phyloP scores from a whole-genome alignment of 441 rosid species.

The Adansonia gregorii region DNA sequence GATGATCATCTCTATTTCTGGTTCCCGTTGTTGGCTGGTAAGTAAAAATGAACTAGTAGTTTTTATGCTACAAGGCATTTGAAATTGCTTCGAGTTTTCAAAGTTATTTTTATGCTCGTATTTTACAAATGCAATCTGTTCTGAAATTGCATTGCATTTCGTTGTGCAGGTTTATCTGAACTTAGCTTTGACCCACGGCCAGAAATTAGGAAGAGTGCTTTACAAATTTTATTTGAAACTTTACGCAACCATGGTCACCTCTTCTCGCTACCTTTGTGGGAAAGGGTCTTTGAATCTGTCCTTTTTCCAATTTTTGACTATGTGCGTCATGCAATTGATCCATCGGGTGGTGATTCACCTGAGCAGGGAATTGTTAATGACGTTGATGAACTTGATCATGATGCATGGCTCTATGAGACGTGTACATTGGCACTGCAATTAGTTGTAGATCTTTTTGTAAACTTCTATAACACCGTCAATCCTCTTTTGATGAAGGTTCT shows the following conservation, averaged over 20 bases:
- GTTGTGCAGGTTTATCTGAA: slow-evolving; percentile 88
- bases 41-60: slow-evolving; percentile 33
- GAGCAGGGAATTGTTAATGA: slow-evolving; percentile 68
- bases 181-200: slow-evolving; percentile 99
- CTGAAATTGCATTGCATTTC: slow-evolving; percentile 18
- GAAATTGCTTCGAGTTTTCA: slow-evolving; percentile 18
- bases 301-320: slow-evolving; percentile 98
- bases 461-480: slow-evolving; percentile 87
- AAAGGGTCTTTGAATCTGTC: slow-evolving; percentile 89
- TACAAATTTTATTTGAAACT: slow-evolving; percentile 90
- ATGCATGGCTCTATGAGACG: slow-evolving; percentile 99
- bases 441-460: slow-evolving; percentile 99
- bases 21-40: slow-evolving; percentile 99
- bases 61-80: slow-evolving; percentile 6
- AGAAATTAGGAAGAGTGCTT: slow-evolving; percentile 97
- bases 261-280: slow-evolving; percentile 91
- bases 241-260: slow-evolving; percentile 97
- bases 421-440: slow-evolving; percentile 98
- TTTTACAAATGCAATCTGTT: slow-evolving; percentile 22
- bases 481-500: slow-evolving; percentile 92
- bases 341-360: slow-evolving; percentile 74
- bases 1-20: slow-evolving; percentile 90
- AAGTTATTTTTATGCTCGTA: slow-evolving; percentile 12
- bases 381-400: slow-evolving; percentile 82
- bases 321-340: slow-evolving; percentile 98